Evolutionary conservation across 352 stramenopile genomes (phyloP).

Genomic region (Globisporangium polare): DNA sequence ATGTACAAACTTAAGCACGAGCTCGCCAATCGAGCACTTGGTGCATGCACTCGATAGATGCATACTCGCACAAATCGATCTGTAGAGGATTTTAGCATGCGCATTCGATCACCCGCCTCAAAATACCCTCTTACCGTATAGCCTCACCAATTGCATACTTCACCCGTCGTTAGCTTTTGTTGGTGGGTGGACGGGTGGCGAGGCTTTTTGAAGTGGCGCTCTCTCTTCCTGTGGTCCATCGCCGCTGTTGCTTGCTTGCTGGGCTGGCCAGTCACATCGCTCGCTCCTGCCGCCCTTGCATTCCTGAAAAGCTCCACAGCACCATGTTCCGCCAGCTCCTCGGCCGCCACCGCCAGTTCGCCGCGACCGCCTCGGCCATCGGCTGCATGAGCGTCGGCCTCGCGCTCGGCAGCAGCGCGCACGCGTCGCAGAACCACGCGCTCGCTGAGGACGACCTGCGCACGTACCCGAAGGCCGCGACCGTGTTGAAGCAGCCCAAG

Average conservation of each 20-base stretch:
- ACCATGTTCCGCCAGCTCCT: constrained; percentile 72
- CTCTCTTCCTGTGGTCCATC: not conserved
- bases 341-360: constrained; percentile 44
- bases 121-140: not conserved
- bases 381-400: constrained; percentile 41
- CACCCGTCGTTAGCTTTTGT: not conserved
- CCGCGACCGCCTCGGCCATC: constrained; percentile 45
- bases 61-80: no score
- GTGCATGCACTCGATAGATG: no score
- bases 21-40: no score
- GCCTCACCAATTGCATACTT: not conserved
- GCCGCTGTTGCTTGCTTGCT: not conserved
- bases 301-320: constrained; percentile 9
- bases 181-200: constrained; percentile 1
- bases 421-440: constrained; percentile 29
- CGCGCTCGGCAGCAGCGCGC: constrained; percentile 29
- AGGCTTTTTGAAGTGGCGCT: constrained; percentile 12
- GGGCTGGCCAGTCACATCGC: constrained; percentile 6
- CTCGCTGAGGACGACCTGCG: constrained; percentile 43
- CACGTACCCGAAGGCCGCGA: constrained; percentile 43
- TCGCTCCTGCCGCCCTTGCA: not conserved
- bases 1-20: no score
- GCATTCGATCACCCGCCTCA: not conserved
- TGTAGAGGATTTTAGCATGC: not conserved
- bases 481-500: constrained; percentile 84